Evolutionary conservation across 1,284 basidiomycete species (phyloP).

Genomic region (Schizophyllum commune): DNA sequence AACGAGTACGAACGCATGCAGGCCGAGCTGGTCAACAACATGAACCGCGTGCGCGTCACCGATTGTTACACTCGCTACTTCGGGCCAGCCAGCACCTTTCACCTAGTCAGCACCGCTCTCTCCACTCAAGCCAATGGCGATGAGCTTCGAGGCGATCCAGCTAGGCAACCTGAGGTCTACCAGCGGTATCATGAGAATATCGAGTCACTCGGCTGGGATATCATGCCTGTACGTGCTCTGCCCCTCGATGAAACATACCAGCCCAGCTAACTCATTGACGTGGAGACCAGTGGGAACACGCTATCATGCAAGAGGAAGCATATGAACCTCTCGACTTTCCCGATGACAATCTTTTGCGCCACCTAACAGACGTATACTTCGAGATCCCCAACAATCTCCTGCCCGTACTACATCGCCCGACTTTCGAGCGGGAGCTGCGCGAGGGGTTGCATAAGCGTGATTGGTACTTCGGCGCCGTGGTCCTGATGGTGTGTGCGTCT

Average conservation of each 20-base stretch:
- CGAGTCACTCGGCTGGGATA: background rate
- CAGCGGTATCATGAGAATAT: background rate
- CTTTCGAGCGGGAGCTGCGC: constrained; percentile 2
- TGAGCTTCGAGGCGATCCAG: background rate
- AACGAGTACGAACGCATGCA: background rate
- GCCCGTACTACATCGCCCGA: constrained; percentile 8
- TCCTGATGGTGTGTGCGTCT: constrained; percentile 56
- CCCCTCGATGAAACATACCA: background rate
- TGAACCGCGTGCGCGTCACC: background rate
- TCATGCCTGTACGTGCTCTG: background rate
- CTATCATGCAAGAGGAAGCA: no score
- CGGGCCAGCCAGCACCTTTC: constrained; percentile 8
- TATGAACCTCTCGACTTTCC: background rate
- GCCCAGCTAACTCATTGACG: no score
- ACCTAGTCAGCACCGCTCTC: constrained; percentile 10
- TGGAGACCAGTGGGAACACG: no score
- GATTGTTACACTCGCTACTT: constrained; percentile 1
- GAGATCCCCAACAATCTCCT: constrained; percentile 5
- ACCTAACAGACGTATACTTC: constrained; percentile 7
- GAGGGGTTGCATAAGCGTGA: constrained; percentile 34
- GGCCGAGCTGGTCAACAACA: background rate
- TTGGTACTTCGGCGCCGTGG: constrained; percentile 43
- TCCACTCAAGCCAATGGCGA: constrained; percentile 3
- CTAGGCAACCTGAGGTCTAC: background rate
- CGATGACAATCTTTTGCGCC: background rate